A percentile compares a stretch with the other conserved stretches of the same genome.
These are phyloP conservation scores for Backusella circina DNA, from an alignment of 192 early-diverging fungal species.

Conservation along the genomic window DNA sequence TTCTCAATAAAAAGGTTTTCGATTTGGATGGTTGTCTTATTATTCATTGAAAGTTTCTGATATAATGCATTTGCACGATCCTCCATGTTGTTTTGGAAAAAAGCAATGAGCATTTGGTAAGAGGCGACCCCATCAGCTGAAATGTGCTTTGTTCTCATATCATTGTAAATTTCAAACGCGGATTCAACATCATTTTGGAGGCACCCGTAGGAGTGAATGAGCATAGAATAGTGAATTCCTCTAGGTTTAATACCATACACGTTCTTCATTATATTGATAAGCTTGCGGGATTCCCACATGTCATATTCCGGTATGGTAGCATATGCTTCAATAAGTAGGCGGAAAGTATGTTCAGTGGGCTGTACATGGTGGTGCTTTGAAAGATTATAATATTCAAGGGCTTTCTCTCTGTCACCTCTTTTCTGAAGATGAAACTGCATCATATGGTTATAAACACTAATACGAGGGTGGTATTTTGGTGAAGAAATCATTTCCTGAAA, in stretches of 20 bases:
- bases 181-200: constrained; percentile 43
- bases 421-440: constrained; percentile 57
- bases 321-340: constrained; percentile 50
- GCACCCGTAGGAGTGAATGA: constrained; percentile 53
- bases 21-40: constrained; percentile 46
- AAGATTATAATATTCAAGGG: constrained; percentile 44
- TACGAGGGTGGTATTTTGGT: constrained; percentile 47
- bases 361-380: constrained; percentile 31
- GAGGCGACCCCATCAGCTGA: constrained; percentile 40
- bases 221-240: constrained; percentile 45
- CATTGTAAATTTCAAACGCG: constrained; percentile 38
- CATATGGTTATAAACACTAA: constrained; percentile 52
- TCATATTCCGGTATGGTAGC: constrained; percentile 52
- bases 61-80: constrained; percentile 38
- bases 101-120: constrained; percentile 46
- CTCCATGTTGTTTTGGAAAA: constrained; percentile 41
- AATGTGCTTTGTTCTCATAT: constrained; percentile 37
- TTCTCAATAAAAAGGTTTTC: constrained; percentile 55
- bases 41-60: constrained; percentile 35
- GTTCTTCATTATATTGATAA: constrained; percentile 40
- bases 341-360: constrained; percentile 51
- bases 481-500: constrained; percentile 46
- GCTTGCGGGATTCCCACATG: constrained; percentile 40
- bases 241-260: constrained; percentile 32
- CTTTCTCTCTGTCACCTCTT: constrained; percentile 40